These are phyloP conservation scores for Rhodotorula diobovata DNA, from an alignment of 768 basidiomycete species.

Conservation along the genomic window DNA sequence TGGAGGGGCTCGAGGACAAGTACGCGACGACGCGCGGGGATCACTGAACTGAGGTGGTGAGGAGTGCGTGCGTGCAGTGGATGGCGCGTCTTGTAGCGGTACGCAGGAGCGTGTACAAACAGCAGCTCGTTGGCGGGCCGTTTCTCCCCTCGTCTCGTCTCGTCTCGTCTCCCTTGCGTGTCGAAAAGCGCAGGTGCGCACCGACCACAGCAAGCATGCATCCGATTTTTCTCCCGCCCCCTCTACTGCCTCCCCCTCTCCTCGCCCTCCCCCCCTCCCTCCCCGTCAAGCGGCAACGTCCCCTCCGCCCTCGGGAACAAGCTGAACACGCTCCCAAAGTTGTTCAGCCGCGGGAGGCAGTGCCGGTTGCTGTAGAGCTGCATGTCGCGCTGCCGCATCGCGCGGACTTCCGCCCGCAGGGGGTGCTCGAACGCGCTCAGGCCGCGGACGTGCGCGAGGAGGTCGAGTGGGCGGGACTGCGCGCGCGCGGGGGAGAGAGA, in stretches of 20 bases:
- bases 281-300: too few relatives aligned
- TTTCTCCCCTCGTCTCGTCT: too few relatives aligned
- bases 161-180: too few relatives aligned
- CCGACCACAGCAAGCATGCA: neutral
- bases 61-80: neutral
- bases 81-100: neutral
- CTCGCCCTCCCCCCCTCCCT: neutral
- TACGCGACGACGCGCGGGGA: conserved; percentile 28
- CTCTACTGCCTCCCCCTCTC: too few relatives aligned
- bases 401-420: neutral
- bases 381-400: neutral
- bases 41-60: conserved; percentile 7
- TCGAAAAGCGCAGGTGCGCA: too few relatives aligned
- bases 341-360: neutral
- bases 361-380: too few relatives aligned
- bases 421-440: neutral
- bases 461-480: too few relatives aligned
- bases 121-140: too few relatives aligned
- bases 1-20: conserved; percentile 23
- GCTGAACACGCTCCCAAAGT: conserved; percentile 6
- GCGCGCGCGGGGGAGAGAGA: too few relatives aligned
- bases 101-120: neutral
- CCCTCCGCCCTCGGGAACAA: neutral
- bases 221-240: too few relatives aligned
- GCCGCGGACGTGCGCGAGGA: too few relatives aligned